These are phyloP conservation scores for Hemisphaericaspora xylanilytica DNA, from an alignment of 1,139 yeast genomes.

Conservation along the genomic window DNA sequence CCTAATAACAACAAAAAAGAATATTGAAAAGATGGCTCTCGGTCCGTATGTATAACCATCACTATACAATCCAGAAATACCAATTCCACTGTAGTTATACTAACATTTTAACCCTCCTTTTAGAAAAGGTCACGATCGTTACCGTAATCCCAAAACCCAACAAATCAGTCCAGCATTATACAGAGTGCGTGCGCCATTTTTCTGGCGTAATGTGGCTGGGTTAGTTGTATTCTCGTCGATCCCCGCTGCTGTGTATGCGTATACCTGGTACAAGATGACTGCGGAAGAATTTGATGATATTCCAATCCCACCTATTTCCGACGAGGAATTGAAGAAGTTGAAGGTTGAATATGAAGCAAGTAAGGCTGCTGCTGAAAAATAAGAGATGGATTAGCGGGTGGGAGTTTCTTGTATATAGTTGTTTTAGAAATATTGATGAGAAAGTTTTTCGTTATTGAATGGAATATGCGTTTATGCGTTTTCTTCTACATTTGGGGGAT, in stretches of 20 bases:
- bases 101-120: constrained; percentile 15
- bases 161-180: constrained; percentile 93
- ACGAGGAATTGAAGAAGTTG: constrained; percentile 69
- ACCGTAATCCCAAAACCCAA: constrained; percentile 74
- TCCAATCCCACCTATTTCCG: constrained; percentile 89
- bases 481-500: too few relatives aligned
- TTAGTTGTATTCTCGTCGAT: constrained; percentile 58
- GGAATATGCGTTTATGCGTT: too few relatives aligned
- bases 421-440: background rate
- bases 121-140: constrained; percentile 38
- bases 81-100: too few relatives aligned
- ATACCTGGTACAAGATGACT: constrained; percentile 69
- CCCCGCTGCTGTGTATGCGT: constrained; percentile 67
- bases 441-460: too few relatives aligned
- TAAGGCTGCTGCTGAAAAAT: constrained; percentile 20
- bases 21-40: constrained; percentile 3
- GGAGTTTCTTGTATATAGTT: constrained; percentile 7
- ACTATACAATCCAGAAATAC: too few relatives aligned
- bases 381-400: too few relatives aligned
- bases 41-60: constrained; percentile 5
- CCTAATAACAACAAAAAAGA: too few relatives aligned
- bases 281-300: constrained; percentile 86
- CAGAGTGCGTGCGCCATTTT: constrained; percentile 84
- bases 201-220: constrained; percentile 68
- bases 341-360: constrained; percentile 62